Conservation (phyloP, 2,329 filamentous ascomycete species). For the Phialocephala subalpina region DNA sequence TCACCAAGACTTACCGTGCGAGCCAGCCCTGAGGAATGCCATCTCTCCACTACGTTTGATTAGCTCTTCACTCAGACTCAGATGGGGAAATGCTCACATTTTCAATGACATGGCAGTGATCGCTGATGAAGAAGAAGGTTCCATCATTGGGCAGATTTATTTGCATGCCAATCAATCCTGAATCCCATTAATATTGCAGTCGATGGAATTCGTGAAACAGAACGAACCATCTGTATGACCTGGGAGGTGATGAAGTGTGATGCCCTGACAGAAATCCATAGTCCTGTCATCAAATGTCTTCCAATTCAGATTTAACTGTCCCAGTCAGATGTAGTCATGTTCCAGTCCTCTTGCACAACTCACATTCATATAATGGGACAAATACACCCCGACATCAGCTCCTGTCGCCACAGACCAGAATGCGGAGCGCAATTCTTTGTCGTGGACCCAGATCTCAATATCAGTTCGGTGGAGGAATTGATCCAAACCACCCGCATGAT, state of each 20-base stretch:
- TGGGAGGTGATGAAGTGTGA: slow-evolving; percentile 43
- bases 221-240: slow-evolving; percentile 38
- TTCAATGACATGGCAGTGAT: slow-evolving; percentile 45
- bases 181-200: background rate
- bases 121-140: slow-evolving; percentile 46
- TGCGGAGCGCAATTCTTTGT: slow-evolving; percentile 54
- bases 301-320: slow-evolving; percentile 49
- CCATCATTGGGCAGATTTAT: slow-evolving; percentile 44
- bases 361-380: slow-evolving; percentile 44
- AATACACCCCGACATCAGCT: slow-evolving; percentile 50
- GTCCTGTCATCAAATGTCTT: slow-evolving; percentile 50
- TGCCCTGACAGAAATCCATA: slow-evolving; percentile 50
- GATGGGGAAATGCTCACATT: slow-evolving; percentile 32
- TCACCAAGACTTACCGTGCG: slow-evolving; percentile 33
- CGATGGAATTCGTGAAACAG: background rate
- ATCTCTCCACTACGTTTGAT: slow-evolving; percentile 35
- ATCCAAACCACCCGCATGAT: slow-evolving; percentile 56
- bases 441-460: slow-evolving; percentile 55
- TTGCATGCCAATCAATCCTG: slow-evolving; percentile 44
- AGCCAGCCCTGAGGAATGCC: slow-evolving; percentile 46
- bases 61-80: background rate
- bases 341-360: background rate
- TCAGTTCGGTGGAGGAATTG: slow-evolving; percentile 50
- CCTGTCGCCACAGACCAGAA: slow-evolving; percentile 53
- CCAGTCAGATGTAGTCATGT: background rate